Evolutionary conservation across 805 yeast genomes (phyloP), one percentile per base, ranked within the genome.

Genomic region (Ogataea haglerorum): DNA sequence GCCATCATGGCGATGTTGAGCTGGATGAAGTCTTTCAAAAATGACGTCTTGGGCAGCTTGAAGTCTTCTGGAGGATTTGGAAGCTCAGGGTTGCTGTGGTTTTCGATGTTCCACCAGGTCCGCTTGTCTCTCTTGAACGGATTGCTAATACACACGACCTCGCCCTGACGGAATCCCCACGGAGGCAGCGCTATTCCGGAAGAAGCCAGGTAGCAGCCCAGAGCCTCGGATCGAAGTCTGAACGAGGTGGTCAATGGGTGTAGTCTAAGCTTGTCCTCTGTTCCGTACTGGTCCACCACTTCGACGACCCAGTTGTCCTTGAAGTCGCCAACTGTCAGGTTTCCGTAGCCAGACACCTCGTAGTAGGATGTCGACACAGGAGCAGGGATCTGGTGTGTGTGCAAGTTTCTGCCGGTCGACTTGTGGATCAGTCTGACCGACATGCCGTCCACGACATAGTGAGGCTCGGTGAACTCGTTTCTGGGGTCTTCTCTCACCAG

Each of bases 291-390:
- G 34, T 77, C 76, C 41, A 78, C 85, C 49, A 93, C 73, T 65
- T 91, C 96, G 31, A 91, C 69, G 27, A 83, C 67, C 99, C 99
- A 93, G 63, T 93, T 82, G 60, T 90, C 97, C 56, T 85, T 85
- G 4, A 61, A 62, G 56, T 91, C 98, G 46, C 93, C 91, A 45
- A 79, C 60, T 0, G 74, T 69, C 34, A 74, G 71, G 48, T 78
- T 76, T 42, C 96, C 95, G 58, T 88, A 88, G 56, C 96, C 85
- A 9, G 96, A 78, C 12, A 87, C 96, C 68, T 93, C 99, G 67
- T 72, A 83, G 38, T 75, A 75, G 26, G 72, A 64, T 41, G 73
- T 76, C 43, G 84, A 68, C 10, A 86, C 70, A 16, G 93, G 93
- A 2, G 95, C 95, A 3, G 79, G 67, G 37, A 93, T 73, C 28